Evolutionary conservation across 805 yeast genomes (phyloP), one percentile per base, ranked within the genome.

Genomic region (Candida gorgasii): DNA sequence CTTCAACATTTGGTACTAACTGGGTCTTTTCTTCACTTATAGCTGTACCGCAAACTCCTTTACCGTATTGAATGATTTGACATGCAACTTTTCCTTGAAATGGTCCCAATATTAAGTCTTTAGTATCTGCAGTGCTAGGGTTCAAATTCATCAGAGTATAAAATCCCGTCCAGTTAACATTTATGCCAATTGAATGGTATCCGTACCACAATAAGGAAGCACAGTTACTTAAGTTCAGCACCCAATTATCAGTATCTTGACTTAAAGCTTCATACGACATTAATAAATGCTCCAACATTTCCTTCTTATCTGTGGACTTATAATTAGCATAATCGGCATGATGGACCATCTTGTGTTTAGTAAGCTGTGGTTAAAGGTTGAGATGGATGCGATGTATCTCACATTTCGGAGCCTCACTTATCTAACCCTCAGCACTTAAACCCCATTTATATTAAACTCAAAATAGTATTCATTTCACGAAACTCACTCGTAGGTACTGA

Each of bases 81-180:
- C 99, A 92, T 0, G 98, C 98, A 2, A 92, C 97, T 61, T 89
- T 89, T 4, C 99, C 99, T 62, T 88, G 95, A 62, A 92, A 92
- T 11, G 99, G 99, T 0, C 95, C 99, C 28, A 92, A 68, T 16
- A 87, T 73, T 39, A 93, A 68, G 18, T 37, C 40, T 2, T 68
- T 61, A 41, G 78, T 73, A 13, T 72, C 51, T 8, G 39, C 11
- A 16, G 5, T 14, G 4, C 9, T 9, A 7, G 23, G 11, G 12
- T 36, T 8, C 18, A 24, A 24, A n/a, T 16, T 12, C 15, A 24
- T 24, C 37, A 34, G 37, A 1, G 86, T 78, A 55, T 92, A 92
- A 60, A 93, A 89, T 0, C 99, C 99, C 0, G 95, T 80, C 99
- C 99, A 92, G 61, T 92, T 92, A 8, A 90, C 86, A 0, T 68